A percentile compares a stretch with the other conserved stretches of the same genome.
phyloP scores from a whole-genome alignment of 225 moss, liverwort and hornwort species.

The Marchantia polymorpha region DNA sequence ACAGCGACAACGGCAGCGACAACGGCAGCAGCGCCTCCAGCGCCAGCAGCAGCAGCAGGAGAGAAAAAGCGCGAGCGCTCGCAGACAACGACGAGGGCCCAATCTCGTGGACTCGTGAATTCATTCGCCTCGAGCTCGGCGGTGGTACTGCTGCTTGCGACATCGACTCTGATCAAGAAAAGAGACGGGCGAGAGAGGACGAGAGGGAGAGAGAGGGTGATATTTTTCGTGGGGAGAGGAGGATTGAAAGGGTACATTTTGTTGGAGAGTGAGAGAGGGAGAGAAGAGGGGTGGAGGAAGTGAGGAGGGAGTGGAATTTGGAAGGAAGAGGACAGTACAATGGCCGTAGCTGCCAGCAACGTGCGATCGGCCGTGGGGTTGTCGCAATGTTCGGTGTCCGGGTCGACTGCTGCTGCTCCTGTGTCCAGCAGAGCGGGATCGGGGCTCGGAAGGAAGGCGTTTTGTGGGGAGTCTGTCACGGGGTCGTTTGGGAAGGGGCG shows the following conservation, averaged over 20 bases:
- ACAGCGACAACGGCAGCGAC: no score
- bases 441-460: conserved; percentile 32
- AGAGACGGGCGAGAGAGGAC: no score
- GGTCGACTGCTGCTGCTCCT: conserved; percentile 22
- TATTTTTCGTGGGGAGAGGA: not conserved
- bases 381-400: conserved; percentile 34
- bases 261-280: not conserved
- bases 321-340: not conserved
- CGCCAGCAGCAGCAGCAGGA: not conserved
- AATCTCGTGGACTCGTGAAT: not conserved
- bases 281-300: not conserved
- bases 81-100: not conserved
- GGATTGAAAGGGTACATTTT: not conserved
- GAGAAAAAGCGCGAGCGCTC: not conserved
- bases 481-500: conserved; percentile 19
- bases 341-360: conserved; percentile 26
- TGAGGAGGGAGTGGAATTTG: not conserved
- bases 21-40: no score
- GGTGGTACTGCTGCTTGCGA: not conserved
- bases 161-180: not conserved
- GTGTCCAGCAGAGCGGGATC: conserved; percentile 14
- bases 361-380: conserved; percentile 28
- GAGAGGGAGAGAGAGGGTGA: not conserved
- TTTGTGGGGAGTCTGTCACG: conserved; percentile 31
- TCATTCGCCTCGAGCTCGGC: not conserved